Conservation (phyloP, 768 basidiomycete species). For the Russula foetens region DNA sequence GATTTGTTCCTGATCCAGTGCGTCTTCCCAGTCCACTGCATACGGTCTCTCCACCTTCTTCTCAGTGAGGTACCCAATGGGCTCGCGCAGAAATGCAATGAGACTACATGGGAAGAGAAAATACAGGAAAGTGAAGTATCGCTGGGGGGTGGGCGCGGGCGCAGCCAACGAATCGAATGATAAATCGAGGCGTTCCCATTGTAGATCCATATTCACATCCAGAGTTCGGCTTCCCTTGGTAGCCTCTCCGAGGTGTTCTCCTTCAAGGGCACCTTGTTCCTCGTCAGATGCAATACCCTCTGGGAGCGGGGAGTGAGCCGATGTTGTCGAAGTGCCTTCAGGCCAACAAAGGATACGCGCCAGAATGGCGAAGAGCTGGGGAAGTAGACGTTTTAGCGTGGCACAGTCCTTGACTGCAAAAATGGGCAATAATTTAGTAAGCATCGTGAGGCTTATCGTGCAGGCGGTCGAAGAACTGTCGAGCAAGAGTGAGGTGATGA, state of each 20-base stretch:
- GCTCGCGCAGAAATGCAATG: slow-evolving; percentile 66
- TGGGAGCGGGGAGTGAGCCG: slow-evolving; percentile 8
- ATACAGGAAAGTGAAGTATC: slow-evolving; percentile 73
- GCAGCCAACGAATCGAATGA: slow-evolving; percentile 48
- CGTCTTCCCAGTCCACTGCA: slow-evolving; percentile 60
- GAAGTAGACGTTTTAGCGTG: slow-evolving; percentile 51
- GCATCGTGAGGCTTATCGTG: slow-evolving; percentile 50
- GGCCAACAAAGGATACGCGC: slow-evolving; percentile 74
- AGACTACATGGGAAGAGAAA: slow-evolving; percentile 90
- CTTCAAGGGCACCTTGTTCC: slow-evolving; percentile 1
- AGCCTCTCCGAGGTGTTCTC: not conserved
- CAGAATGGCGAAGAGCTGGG: slow-evolving; percentile 56
- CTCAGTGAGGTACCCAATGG: slow-evolving; percentile 53
- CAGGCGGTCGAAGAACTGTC: slow-evolving; percentile 71
- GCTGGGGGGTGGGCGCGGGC: slow-evolving; percentile 49
- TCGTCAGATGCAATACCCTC: slow-evolving; percentile 6
- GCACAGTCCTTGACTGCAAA: slow-evolving; percentile 57
- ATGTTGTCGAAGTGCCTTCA: slow-evolving; percentile 33
- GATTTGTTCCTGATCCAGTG: slow-evolving; percentile 60
- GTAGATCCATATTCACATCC: slow-evolving; percentile 42
- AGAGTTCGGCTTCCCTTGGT: slow-evolving; percentile 9
- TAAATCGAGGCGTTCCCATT: slow-evolving; percentile 61
- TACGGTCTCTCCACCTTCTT: slow-evolving; percentile 49
- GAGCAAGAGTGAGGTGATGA: slow-evolving; percentile 61
- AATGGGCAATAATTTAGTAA: slow-evolving; percentile 68